Percentiles rank a stretch among this genome's conserved stretches.
These are phyloP conservation scores for Epichloe hybrida DNA, from an alignment of 2,329 filamentous ascomycete genomes.

Conservation along the genomic window DNA sequence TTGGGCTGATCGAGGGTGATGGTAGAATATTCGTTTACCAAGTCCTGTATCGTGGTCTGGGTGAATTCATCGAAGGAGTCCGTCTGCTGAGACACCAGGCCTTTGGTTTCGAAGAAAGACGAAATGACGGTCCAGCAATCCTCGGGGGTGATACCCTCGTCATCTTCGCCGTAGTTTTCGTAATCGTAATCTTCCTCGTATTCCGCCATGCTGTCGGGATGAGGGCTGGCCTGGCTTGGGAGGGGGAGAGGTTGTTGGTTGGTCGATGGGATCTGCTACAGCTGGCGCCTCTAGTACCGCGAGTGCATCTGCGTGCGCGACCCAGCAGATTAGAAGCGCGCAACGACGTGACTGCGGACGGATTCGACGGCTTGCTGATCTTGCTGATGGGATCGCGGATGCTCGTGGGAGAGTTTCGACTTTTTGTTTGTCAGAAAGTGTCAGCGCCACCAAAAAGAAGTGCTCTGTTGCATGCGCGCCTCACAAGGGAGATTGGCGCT, in stretches of 20 bases:
- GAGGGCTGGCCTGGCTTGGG: not conserved
- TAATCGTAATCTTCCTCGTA: slow-evolving; percentile 50
- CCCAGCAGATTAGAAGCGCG: slow-evolving; percentile 10
- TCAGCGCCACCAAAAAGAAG: not conserved
- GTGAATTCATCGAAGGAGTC: slow-evolving; percentile 98
- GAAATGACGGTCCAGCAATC: slow-evolving; percentile 98
- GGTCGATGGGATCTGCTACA: slow-evolving; percentile 7
- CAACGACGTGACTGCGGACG: not conserved
- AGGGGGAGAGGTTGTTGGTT: not conserved
- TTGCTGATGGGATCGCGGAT: not conserved
- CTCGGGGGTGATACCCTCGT: slow-evolving; percentile 68
- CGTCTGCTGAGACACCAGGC: slow-evolving; percentile 91
- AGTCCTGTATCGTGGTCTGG: slow-evolving; percentile 81
- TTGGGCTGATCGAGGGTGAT: slow-evolving; percentile 91
- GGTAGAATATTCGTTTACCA: slow-evolving; percentile 82
- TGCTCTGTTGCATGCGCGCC: not conserved
- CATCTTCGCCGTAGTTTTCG: slow-evolving; percentile 55
- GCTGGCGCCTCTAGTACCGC: slow-evolving; percentile 20
- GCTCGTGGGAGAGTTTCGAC: no score
- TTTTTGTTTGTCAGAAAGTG: not conserved
- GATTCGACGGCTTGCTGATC: not conserved
- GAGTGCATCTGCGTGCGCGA: slow-evolving; percentile 18
- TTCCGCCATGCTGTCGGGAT: slow-evolving; percentile 32
- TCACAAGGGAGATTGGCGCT: not conserved
- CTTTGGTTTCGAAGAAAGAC: slow-evolving; percentile 92